Conservation (phyloP, 495 filamentous ascomycete species). For the Talaromyces trachyspermus region DNA sequence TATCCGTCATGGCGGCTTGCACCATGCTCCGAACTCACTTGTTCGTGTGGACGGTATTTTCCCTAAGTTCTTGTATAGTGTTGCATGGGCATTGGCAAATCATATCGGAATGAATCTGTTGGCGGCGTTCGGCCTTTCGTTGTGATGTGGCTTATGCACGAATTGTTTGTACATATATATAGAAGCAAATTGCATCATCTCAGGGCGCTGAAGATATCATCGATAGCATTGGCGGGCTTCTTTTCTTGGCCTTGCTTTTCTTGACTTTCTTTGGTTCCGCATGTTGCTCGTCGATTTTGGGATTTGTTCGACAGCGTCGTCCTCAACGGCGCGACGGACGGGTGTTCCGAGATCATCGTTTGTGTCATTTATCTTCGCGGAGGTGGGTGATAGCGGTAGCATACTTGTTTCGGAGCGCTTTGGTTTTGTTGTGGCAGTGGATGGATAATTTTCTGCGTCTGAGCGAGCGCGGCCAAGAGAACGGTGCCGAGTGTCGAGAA, state of each 20-base stretch:
- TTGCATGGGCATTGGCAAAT: conserved; percentile 78
- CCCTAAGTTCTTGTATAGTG: conserved; percentile 90
- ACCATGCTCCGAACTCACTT: conserved; percentile 77
- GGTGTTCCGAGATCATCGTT: background rate
- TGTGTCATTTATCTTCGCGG: background rate
- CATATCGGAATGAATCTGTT: conserved; percentile 62
- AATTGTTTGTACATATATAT: conserved; percentile 4
- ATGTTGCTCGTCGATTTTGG: background rate
- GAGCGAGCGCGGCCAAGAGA: conserved; percentile 44
- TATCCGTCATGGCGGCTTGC: conserved; percentile 83
- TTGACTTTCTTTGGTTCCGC: background rate
- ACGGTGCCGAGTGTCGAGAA: conserved; percentile 75
- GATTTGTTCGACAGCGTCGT: background rate
- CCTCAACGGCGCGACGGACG: background rate
- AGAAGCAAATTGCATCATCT: conserved; percentile 20
- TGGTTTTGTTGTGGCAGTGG: background rate
- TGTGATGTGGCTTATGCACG: background rate
- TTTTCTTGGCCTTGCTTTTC: conserved; percentile 10
- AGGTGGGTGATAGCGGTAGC: background rate
- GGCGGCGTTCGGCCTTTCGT: conserved; percentile 15
- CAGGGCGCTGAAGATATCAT: conserved; percentile 53
- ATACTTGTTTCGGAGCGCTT: background rate
- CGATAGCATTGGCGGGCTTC: conserved; percentile 44
- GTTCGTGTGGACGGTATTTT: conserved; percentile 99
- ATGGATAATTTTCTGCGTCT: background rate